Evolutionary conservation across 176 grass and related monocot species (phyloP).

Genomic region (Bromus sterilis): DNA sequence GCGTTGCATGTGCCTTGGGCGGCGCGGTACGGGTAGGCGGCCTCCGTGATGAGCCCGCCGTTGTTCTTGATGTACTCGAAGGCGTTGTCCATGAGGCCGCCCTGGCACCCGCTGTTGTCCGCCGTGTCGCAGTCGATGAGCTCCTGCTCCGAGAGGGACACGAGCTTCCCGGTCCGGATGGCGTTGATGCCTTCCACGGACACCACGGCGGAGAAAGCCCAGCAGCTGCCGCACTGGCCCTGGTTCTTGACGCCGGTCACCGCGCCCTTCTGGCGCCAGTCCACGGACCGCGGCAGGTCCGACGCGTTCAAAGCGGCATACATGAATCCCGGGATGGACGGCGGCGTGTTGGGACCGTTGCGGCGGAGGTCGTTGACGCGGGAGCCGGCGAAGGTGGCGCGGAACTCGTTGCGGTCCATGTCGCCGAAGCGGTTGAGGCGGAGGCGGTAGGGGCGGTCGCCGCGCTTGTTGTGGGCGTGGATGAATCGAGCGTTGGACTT

Average conservation of each 20-base stretch:
- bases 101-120: slow-evolving; percentile 47
- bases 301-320: slow-evolving; percentile 4
- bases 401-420: slow-evolving; percentile 54
- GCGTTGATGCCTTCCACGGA: slow-evolving; percentile 75
- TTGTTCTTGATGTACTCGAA: slow-evolving; percentile 67
- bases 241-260: slow-evolving; percentile 67
- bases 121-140: slow-evolving; percentile 67
- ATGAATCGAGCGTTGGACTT: slow-evolving; percentile 73
- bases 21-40: slow-evolving; percentile 55
- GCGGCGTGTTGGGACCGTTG: neutral
- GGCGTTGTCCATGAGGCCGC: slow-evolving; percentile 75
- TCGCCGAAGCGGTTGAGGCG: slow-evolving; percentile 80
- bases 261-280: slow-evolving; percentile 55
- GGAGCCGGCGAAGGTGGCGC: slow-evolving; percentile 33
- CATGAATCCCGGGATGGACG: slow-evolving; percentile 40
- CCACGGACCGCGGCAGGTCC: slow-evolving; percentile 34
- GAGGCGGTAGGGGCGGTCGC: slow-evolving; percentile 46
- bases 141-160: slow-evolving; percentile 76
- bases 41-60: slow-evolving; percentile 56
- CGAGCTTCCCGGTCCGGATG: slow-evolving; percentile 39
- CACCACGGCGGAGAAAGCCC: slow-evolving; percentile 66
- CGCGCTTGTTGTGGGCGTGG: slow-evolving; percentile 65
- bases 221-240: slow-evolving; percentile 71
- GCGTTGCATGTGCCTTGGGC: slow-evolving; percentile 50
- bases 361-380: slow-evolving; percentile 30